Conservation (phyloP, 2,329 filamentous ascomycete genomes). For the Ascochyta clinopodiicola region DNA sequence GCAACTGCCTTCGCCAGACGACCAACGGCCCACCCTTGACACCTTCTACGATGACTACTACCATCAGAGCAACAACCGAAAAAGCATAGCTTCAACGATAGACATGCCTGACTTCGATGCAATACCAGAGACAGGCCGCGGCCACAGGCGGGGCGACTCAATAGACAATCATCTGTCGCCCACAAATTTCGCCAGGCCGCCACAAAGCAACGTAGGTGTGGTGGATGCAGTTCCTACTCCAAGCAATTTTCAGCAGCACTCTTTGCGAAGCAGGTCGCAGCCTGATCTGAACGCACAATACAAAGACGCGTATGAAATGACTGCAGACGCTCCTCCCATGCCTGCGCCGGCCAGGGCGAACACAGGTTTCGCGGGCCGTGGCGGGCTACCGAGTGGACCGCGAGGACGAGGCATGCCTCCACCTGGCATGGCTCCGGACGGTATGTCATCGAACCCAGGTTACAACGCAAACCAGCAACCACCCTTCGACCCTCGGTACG, state of each 20-base stretch:
- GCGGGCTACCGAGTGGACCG: conserved; percentile 35
- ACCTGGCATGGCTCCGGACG: conserved; percentile 30
- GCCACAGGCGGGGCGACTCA: conserved; percentile 45
- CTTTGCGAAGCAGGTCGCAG: conserved; percentile 70
- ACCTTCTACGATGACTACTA: conserved; percentile 60
- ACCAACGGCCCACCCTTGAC: conserved; percentile 53
- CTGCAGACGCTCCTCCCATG: conserved; percentile 61
- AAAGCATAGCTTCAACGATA: conserved; percentile 55
- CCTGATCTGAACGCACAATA: conserved; percentile 61
- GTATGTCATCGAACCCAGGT: conserved; percentile 1
- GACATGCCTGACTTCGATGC: conserved; percentile 71
- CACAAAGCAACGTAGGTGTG: conserved; percentile 6
- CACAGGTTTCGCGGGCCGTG: conserved; percentile 45
- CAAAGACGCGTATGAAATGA: conserved; percentile 71
- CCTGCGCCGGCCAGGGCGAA: conserved; percentile 58
- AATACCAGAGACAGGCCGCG: conserved; percentile 49
- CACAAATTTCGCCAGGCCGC: conserved; percentile 2
- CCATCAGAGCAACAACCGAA: conserved; percentile 40
- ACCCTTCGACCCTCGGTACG: conserved; percentile 39
- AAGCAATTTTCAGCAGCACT: conserved; percentile 39
- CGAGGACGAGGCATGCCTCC: conserved; percentile 38
- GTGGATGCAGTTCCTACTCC: conserved; percentile 12
- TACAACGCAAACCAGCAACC: conserved; percentile 29
- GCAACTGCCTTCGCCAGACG: conserved; percentile 29
- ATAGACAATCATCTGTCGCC: conserved; percentile 47